Conservation (phyloP, 495 filamentous ascomycete genomes). For the Penicillium arizonense region DNA sequence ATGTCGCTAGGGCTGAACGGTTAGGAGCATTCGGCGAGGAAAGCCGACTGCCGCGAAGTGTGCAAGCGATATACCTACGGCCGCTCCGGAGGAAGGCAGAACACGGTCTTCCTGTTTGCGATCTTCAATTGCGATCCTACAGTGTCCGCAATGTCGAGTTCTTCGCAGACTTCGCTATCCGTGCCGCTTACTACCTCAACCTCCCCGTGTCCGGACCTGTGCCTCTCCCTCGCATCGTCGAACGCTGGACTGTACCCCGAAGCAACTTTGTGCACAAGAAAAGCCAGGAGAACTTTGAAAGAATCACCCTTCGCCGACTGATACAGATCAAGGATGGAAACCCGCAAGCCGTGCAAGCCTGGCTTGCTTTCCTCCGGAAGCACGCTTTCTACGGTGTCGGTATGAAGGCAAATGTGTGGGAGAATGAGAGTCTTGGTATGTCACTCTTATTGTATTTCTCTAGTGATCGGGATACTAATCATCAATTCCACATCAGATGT, state of each 20-base stretch:
- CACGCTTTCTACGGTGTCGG: constrained; percentile 91
- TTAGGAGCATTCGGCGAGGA: constrained; percentile 32
- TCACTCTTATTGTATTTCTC: neutral
- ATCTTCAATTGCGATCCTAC: constrained; percentile 92
- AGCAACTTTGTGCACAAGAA: constrained; percentile 95
- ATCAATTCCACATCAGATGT: constrained; percentile 47
- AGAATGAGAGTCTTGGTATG: constrained; percentile 70
- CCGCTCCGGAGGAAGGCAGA: constrained; percentile 73
- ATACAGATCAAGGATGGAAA: constrained; percentile 94
- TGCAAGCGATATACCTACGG: constrained; percentile 82
- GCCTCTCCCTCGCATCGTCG: constrained; percentile 79
- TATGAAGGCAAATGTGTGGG: constrained; percentile 98
- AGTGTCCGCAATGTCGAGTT: constrained; percentile 88
- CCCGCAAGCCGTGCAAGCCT: constrained; percentile 81
- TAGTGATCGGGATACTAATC: constrained; percentile 3
- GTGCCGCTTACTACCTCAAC: constrained; percentile 90
- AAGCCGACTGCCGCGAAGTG: constrained; percentile 64
- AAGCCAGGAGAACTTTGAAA: constrained; percentile 95
- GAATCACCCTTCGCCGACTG: constrained; percentile 78
- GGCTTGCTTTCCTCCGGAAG: constrained; percentile 88
- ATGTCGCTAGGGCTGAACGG: constrained; percentile 34
- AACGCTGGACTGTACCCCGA: constrained; percentile 93
- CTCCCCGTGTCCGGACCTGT: constrained; percentile 85
- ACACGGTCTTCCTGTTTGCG: constrained; percentile 78
- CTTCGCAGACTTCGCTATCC: constrained; percentile 91